Evolutionary conservation across 1,284 basidiomycete genomes (phyloP).

Genomic region (Cryptococcus deneoformans): DNA sequence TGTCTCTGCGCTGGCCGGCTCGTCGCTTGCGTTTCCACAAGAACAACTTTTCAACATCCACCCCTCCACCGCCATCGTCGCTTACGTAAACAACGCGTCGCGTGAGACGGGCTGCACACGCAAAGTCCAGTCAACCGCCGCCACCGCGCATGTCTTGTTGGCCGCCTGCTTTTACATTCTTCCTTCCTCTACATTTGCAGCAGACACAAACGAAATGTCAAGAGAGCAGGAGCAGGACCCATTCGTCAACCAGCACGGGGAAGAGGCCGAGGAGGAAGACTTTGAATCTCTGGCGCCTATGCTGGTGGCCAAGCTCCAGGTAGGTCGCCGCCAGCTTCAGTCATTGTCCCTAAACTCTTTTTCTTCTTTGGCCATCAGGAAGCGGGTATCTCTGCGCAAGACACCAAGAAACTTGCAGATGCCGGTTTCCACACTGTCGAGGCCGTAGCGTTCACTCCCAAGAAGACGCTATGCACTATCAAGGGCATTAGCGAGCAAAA

Average conservation of each 20-base stretch:
- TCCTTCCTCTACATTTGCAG: background rate
- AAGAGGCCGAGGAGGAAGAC: conserved; percentile 55
- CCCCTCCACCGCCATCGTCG: too few species aligned
- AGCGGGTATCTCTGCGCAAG: conserved; percentile 83
- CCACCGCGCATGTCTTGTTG: background rate
- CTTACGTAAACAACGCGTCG: background rate
- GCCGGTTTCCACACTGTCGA: conserved; percentile 94
- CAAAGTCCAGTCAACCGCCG: background rate
- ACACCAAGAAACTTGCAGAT: conserved; percentile 92
- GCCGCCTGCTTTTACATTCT: background rate
- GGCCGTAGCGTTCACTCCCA: conserved; percentile 94
- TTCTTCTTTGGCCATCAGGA: conserved; percentile 54
- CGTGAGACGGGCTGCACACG: too few species aligned
- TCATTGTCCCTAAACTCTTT: background rate
- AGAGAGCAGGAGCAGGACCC: conserved; percentile 36
- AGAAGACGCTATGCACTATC: conserved; percentile 85
- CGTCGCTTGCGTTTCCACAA: background rate
- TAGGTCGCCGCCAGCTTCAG: conserved; percentile 19
- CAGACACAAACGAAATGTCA: conserved; percentile 12
- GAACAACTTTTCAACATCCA: background rate
- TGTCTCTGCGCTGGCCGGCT: background rate
- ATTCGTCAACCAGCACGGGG: conserved; percentile 30
- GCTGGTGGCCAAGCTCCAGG: conserved; percentile 74
- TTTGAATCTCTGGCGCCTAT: conserved; percentile 68
- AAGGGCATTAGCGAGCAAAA: conserved; percentile 98